Base-by-base conservation (phyloP, 306 rosid genomes). In the Styphnolobium japonicum region DNA sequence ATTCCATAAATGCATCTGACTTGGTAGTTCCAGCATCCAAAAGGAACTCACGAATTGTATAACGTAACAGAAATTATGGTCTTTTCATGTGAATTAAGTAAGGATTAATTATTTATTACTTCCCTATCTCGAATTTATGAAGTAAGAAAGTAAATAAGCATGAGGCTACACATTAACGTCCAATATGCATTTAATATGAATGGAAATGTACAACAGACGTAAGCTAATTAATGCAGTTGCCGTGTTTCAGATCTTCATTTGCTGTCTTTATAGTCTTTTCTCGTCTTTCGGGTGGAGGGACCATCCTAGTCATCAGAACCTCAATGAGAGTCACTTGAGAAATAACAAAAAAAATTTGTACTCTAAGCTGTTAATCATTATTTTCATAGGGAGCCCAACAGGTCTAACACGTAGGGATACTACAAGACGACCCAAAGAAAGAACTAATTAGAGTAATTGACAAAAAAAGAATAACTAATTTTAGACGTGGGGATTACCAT, bases 141-240 rank as follows among this genome's bases (percentile, higher is more conserved):
- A 72, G 70, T 65, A 48, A 56, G 58, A 68, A 74, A 69, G 68
- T 63, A 75, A 70, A 83, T 45, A 78, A 65, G 70, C 60, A 73
- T 51, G 82, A 73, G 51, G 81, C 57, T 57, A 71, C 80, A 71
- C 66, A 56, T 77, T 73, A 78, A 73, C 75, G 65, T 25, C 56
- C 75, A 68, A 78, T 43, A 31, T 7, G 76, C 82, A 85, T 78
- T 82, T 61, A 81, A 78, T 74, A 72, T 36, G 83, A 73, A 71
- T 22, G 69, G 57, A 71, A 56, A 81, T 27, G 81, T 46, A 68
- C 77, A 78, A 71, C 82, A 68, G 62, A 71, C 78, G 85, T 58
- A 80, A 82, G 65, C 75, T 71, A 75, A 82, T 71, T 75, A 82
- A 86, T 80, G 83, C 75, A 22, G 42, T 71, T 31, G 77, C 77